A percentile compares a stretch with the other conserved stretches of the same genome.
These are phyloP conservation scores for Talaromyces sp. DNA, from an alignment of 2,329 filamentous ascomycete genomes.

Conservation along the genomic window DNA sequence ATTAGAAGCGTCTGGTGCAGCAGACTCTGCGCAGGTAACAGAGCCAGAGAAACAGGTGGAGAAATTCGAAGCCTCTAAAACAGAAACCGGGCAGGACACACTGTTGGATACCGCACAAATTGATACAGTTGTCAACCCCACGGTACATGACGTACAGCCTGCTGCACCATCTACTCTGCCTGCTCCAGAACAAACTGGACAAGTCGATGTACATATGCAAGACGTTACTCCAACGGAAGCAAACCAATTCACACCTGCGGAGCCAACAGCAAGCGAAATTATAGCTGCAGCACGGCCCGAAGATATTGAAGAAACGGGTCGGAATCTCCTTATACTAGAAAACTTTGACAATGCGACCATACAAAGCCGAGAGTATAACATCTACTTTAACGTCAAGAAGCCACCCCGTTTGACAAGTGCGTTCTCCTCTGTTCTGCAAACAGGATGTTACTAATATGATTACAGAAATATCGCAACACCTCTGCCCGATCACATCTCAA, in stretches of 20 bases:
- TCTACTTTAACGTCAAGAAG: conserved; percentile 55
- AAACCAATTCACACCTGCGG: conserved; percentile 16
- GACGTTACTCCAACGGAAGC: conserved; percentile 17
- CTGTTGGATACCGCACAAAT: not conserved
- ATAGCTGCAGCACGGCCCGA: conserved; percentile 30
- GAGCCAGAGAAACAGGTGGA: not conserved
- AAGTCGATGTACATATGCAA: not conserved
- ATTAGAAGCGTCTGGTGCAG: not conserved
- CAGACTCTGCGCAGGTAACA: not conserved
- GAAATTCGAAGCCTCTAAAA: not conserved
- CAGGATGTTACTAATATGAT: conserved; percentile 12
- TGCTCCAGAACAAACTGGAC: not conserved
- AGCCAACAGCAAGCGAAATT: conserved; percentile 18
- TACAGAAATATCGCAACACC: conserved; percentile 45
- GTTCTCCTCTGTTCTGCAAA: conserved; percentile 20
- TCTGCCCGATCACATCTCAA: conserved; percentile 79
- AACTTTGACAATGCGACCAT: conserved; percentile 56
- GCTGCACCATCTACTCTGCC: not conserved
- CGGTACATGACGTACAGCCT: not conserved
- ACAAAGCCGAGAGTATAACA: conserved; percentile 52
- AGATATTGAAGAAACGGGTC: conserved; percentile 50
- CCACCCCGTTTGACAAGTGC: conserved; percentile 47
- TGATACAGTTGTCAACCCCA: not conserved
- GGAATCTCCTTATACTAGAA: conserved; percentile 58
- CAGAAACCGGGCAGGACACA: not conserved